Conservation (phyloP, 139 green algal species). For the Parachlorella kessleri region DNA sequence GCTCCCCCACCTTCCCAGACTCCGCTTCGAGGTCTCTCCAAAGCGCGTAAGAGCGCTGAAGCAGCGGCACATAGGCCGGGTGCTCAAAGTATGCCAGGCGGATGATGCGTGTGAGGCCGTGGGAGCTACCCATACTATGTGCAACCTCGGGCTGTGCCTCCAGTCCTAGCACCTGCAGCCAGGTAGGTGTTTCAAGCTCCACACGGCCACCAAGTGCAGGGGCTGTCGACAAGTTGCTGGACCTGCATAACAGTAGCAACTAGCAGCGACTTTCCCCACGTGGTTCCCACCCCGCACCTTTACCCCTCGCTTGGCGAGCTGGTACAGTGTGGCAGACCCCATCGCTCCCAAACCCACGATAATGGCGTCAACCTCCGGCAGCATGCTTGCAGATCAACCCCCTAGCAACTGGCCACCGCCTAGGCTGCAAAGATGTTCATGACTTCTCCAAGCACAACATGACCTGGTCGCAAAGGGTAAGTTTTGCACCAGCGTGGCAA, state of each 20-base stretch:
- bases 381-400: no score
- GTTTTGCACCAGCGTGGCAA: no score
- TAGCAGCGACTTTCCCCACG: no score
- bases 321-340: slow-evolving; percentile 54
- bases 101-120: slow-evolving; percentile 70
- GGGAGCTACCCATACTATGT: slow-evolving; percentile 49
- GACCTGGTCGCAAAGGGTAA: no score
- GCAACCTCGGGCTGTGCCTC: slow-evolving; percentile 49
- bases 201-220: background rate
- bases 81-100: slow-evolving; percentile 59
- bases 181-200: background rate
- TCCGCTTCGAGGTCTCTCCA: slow-evolving; percentile 54
- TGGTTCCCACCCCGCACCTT: no score
- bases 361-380: slow-evolving; percentile 49
- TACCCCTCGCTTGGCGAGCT: slow-evolving; percentile 49
- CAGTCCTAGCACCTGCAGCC: slow-evolving; percentile 57
- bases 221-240: background rate
- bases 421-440: no score
- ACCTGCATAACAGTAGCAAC: background rate
- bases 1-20: slow-evolving; percentile 20
- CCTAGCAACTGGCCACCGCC: no score
- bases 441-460: no score
- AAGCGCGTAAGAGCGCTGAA: slow-evolving; percentile 45
- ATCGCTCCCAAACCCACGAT: slow-evolving; percentile 61
- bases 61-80: slow-evolving; percentile 55